Evolutionary conservation across 2,329 filamentous ascomycete species (phyloP).

Genomic region (Aureobasidium namibiae): DNA sequence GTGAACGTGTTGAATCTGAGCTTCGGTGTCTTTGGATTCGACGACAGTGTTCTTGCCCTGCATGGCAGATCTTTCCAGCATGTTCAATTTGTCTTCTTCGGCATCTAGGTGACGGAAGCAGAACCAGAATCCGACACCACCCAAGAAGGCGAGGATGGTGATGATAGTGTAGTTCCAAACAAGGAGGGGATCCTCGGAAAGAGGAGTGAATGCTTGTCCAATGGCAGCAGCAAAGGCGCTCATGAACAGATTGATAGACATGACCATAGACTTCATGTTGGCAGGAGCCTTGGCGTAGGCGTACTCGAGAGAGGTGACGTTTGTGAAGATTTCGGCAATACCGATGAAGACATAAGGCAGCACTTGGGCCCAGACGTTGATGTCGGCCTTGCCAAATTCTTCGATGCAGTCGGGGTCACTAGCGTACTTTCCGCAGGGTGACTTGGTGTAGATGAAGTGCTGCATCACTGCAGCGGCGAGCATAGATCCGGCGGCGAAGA

Average conservation of each 20-base stretch:
- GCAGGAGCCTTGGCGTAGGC: constrained; percentile 39
- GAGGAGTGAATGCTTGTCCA: constrained; percentile 53
- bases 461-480: constrained; percentile 48
- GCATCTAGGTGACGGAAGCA: constrained; percentile 57
- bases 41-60: background rate
- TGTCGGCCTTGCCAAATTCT: constrained; percentile 13
- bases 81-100: constrained; percentile 62
- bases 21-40: background rate
- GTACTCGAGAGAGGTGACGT: constrained; percentile 37
- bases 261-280: constrained; percentile 41
- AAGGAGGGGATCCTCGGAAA: constrained; percentile 55
- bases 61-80: constrained; percentile 30
- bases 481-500: constrained; percentile 46
- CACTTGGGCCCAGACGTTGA: constrained; percentile 37
- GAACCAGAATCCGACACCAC: constrained; percentile 59
- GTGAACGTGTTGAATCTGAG: background rate
- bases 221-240: constrained; percentile 52
- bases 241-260: constrained; percentile 51
- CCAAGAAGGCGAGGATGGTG: constrained; percentile 54
- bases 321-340: constrained; percentile 35
- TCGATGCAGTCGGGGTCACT: background rate
- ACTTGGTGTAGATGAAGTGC: constrained; percentile 45
- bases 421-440: constrained; percentile 38
- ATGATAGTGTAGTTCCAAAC: constrained; percentile 61
- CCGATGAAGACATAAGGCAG: constrained; percentile 38